Base-by-base conservation (phyloP, 805 yeast genomes). In the Cyberlindnera suaveolens region DNA sequence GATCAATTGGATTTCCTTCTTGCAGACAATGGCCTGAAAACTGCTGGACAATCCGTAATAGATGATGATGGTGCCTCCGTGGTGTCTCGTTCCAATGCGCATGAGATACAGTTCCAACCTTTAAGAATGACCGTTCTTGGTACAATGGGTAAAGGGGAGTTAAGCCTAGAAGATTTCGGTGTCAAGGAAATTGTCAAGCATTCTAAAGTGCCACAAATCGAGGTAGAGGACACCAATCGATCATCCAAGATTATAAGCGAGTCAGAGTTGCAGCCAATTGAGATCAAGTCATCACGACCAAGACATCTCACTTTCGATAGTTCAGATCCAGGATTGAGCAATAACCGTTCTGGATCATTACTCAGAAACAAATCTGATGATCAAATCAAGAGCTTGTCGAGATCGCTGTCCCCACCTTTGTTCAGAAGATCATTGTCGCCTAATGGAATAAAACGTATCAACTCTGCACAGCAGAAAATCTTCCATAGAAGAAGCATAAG, bases 71-170 rank as follows among this genome's bases (percentile, higher is more conserved):
- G 36, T 16, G 44, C 16, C 3, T 36, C 44, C 4, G 34, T 32
- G 5, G 38, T 36, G 9, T 46, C 51, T 9, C 46, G 39, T 36
- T 40, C 50, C 1, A 33, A 31, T 20, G 50, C 52, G 1, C 51
- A 40, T 15, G 61, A 64, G 40, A 70, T 73, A 16, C 72, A 66
- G 52, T 65, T 69, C 56, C 64, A 67, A 47, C 64, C 74, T 9
- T 49, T 74, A 14, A 51, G 72, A 47, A 66, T 72, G 40, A 66
- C 77, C 4, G 75, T 79, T 0, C 56, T 78, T 13, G 66, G 72
- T 26, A 69, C 82, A 0, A 54, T 78, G 53, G 85, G 85, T 4
- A 64, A 65, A 37, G 85, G 85, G 3, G 72, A 75, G 43, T 61
- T 78, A 33, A 64, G 70, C 0, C 58, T 75, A 23, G 70, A 66